Percentiles rank a stretch among this genome's conserved stretches.
phyloP scores from a whole-genome alignment of 441 rosid genomes.

The Eutrema salsugineum region DNA sequence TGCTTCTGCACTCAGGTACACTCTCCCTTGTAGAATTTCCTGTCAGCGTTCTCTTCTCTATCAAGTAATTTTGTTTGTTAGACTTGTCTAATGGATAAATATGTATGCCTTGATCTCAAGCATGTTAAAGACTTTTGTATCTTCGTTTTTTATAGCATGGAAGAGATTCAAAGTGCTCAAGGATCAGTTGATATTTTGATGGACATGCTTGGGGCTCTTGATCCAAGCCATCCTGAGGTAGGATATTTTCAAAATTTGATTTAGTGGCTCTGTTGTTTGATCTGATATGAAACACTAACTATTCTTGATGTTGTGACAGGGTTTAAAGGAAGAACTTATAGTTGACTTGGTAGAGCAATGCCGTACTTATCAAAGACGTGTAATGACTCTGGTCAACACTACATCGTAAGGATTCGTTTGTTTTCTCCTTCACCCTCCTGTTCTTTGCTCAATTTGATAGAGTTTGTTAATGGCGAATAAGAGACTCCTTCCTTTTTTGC shows the following conservation, averaged over 20 bases:
- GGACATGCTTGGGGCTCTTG: constrained; percentile 95
- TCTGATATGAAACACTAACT: not conserved
- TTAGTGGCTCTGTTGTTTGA: not conserved
- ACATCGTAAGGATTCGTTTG: constrained; percentile 52
- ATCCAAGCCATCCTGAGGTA: constrained; percentile 81
- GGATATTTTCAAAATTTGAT: not conserved
- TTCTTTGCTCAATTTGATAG: not conserved
- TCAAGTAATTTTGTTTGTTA: not conserved
- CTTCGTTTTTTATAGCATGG: constrained; percentile 44
- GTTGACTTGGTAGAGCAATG: constrained; percentile 96
- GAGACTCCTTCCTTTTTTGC: constrained; percentile 19
- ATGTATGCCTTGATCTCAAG: not conserved
- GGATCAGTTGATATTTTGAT: constrained; percentile 73
- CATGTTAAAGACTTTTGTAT: not conserved
- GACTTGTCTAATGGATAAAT: not conserved
- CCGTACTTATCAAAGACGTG: constrained; percentile 83
- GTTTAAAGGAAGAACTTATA: constrained; percentile 78
- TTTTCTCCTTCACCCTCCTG: not conserved
- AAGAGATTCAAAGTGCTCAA: constrained; percentile 75
- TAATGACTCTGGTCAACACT: constrained; percentile 74
- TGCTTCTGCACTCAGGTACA: constrained; percentile 79
- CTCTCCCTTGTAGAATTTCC: not conserved
- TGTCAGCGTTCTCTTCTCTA: not conserved
- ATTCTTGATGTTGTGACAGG: constrained; percentile 48
- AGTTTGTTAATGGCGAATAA: constrained; percentile 16